Base-by-base conservation (phyloP, 2,329 filamentous ascomycete species). In the Teratosphaeria zuluensis region DNA sequence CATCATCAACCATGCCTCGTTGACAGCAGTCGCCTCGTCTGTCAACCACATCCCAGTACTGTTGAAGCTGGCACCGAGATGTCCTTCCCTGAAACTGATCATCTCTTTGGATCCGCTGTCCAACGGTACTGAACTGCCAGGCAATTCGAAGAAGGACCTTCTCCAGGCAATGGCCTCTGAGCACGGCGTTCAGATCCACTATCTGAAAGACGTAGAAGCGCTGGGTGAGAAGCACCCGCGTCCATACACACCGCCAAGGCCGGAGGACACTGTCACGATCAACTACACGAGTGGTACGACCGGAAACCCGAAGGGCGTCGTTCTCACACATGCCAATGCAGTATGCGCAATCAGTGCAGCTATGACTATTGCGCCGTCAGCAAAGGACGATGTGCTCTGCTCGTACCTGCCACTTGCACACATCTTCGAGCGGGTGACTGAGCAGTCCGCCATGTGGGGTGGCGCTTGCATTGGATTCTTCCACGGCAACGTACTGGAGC, bases 331-430 rank as follows among this genome's bases (percentile, higher is more conserved):
- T 70, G 78, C 78, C 59, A 91, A 88, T 71, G 89, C 90, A 11
- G 83, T 96, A 7, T 84, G 91, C 12, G 90, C 85, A 46, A 81
- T 88, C 51, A 79, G 84, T 12, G 77, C 81, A 19, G 82, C 81
- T 55, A 79, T 89, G 59, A 74, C 83, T 42, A 78, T 83, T 16
- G 69, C 76, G 51, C 70, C 72, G n/a, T 76, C 78, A 59, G 77
- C 76, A 12, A 76, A 78, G 12, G 78, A 83, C 58, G 88, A 94
- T 65, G 76, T 86, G 2, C 79, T 87, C 65, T 83, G 90, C 59
- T 97, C 92, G 0, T 99, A 97, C 75, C 82, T 99, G 56, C 94
- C 94, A 0, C 78, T 96, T 46, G 94, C 94, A 9, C 94, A 99
- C 72, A 97, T 99, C 68, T 96, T 90, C 73, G 89, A 92, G 64